phyloP scores from a whole-genome alignment of 805 yeast genomes.

The Yamadazyma laniorum region DNA sequence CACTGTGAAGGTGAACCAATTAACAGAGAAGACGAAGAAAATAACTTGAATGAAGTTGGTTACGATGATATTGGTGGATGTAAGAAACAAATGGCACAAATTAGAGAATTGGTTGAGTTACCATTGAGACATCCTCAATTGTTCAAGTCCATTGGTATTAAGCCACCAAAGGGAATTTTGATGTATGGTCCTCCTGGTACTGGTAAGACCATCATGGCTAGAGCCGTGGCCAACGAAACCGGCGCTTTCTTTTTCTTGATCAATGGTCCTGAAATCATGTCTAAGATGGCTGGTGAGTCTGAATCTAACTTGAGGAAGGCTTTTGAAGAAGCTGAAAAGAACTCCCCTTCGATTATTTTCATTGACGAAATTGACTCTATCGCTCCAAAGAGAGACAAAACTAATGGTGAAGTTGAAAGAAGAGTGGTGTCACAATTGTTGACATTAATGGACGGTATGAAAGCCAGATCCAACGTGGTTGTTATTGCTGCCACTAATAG shows the following conservation, averaged over 20 bases:
- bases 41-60: constrained; percentile 94
- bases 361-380: constrained; percentile 98
- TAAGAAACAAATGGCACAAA: constrained; percentile 99
- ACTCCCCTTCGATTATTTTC: constrained; percentile 95
- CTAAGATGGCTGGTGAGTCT: constrained; percentile 99
- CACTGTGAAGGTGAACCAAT: constrained; percentile 99
- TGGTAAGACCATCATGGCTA: constrained; percentile 98
- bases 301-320: constrained; percentile 97
- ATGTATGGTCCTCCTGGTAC: constrained; percentile 99
- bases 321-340: constrained; percentile 98
- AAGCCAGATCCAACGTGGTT: constrained; percentile 96
- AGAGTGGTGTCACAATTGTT: constrained; percentile 97
- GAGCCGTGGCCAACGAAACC: constrained; percentile 99
- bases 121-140: constrained; percentile 98
- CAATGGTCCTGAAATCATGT: constrained; percentile 99
- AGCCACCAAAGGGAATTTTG: constrained; percentile 97
- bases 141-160: constrained; percentile 96
- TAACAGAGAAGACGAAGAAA: constrained; percentile 96
- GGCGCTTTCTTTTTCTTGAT: constrained; percentile 98
- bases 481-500: constrained; percentile 97
- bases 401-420: constrained; percentile 99
- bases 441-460: constrained; percentile 99
- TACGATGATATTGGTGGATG: constrained; percentile 99
- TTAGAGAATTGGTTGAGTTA: constrained; percentile 96
- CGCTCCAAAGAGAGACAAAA: constrained; percentile 99